These are phyloP conservation scores for Neoboletus brunneissimus DNA, from an alignment of 768 basidiomycete genomes.

Conservation along the genomic window DNA sequence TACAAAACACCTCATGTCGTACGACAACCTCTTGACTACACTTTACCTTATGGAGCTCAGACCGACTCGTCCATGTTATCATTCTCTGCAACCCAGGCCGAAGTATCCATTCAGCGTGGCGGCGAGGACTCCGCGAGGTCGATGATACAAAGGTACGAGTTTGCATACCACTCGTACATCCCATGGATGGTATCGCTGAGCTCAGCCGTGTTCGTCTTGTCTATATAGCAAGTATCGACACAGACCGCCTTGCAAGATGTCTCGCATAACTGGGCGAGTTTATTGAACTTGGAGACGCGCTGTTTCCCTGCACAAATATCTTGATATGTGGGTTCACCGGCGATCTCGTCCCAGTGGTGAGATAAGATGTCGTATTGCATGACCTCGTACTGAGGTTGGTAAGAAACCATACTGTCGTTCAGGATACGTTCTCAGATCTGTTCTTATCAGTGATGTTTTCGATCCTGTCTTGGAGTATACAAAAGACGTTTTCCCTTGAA, in stretches of 20 bases:
- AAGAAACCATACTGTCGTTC: background rate
- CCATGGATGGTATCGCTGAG: slow-evolving; percentile 19
- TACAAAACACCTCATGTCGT: too few relatives aligned
- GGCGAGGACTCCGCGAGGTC: too few relatives aligned
- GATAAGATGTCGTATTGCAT: slow-evolving; percentile 14
- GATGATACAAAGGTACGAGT: background rate
- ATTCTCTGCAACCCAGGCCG: too few relatives aligned
- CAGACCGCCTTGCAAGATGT: background rate
- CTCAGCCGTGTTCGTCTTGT: slow-evolving; percentile 13
- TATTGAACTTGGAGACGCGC: background rate
- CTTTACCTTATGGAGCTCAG: too few relatives aligned
- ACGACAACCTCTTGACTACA: too few relatives aligned
- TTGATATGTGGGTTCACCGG: slow-evolving; percentile 9
- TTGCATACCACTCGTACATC: slow-evolving; percentile 26
- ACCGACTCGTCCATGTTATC: too few relatives aligned
- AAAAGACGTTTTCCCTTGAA: slow-evolving; percentile 1
- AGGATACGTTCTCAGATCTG: background rate
- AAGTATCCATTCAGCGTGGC: too few relatives aligned
- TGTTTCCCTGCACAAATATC: background rate
- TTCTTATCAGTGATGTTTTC: slow-evolving; percentile 2
- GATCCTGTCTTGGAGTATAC: slow-evolving; percentile 6
- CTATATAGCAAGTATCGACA: slow-evolving; percentile 24
- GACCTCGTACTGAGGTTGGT: slow-evolving; percentile 4
- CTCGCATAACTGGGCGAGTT: slow-evolving; percentile 7
- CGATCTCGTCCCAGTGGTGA: slow-evolving; percentile 9